Base-by-base conservation (phyloP, 257 asterid species). In the Solanum gandarillasii region DNA sequence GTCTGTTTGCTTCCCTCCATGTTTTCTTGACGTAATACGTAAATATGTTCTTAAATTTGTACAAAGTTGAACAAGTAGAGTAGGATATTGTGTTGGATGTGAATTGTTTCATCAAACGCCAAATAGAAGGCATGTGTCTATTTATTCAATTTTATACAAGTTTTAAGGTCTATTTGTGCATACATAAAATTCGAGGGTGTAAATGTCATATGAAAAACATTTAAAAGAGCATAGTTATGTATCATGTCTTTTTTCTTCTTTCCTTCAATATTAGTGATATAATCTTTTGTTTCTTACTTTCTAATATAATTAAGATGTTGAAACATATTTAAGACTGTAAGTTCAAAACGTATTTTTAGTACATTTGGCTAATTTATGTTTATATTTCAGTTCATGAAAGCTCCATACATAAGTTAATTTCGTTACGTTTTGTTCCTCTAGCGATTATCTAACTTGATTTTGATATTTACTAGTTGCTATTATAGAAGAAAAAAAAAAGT, bases 301-400 rank as follows among this genome's bases (percentile, higher is more conserved):
- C 3, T 70, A 14, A 1, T 14, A 70, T 14, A 70, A 70, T 70
- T 2, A 1, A 70, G 2, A 3, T 0, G 1, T 0, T 21, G 6
- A 1, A 10, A 23, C 29, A 1, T 29, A 14, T 70, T 70, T 70
- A 29, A 70, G 12, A 70, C 3, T 16, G 7, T 7, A 71, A 71
- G 10, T 29, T 71, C 5, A 3, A 18, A 70, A 14, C 0, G 4
- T 70, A 29, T 29, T 11, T 71, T 31, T 29, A 2, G 3, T 14
- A 55, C 7, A 16, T 7, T 7, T 8, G 5, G 21, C 12, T 32
- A 70, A 70, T 70, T 5, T 31, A 3, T 29, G 1, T 14, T 71
- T 70, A 7, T 34, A 5, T 70, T 29, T 71, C 8, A 8, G 4
- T 14, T 31, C 39, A 7, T 71, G 11, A 71, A 31, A 71, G 6